Evolutionary conservation across 2,329 filamentous ascomycete species (phyloP).

Genomic region (Scedosporium dehoogii): DNA sequence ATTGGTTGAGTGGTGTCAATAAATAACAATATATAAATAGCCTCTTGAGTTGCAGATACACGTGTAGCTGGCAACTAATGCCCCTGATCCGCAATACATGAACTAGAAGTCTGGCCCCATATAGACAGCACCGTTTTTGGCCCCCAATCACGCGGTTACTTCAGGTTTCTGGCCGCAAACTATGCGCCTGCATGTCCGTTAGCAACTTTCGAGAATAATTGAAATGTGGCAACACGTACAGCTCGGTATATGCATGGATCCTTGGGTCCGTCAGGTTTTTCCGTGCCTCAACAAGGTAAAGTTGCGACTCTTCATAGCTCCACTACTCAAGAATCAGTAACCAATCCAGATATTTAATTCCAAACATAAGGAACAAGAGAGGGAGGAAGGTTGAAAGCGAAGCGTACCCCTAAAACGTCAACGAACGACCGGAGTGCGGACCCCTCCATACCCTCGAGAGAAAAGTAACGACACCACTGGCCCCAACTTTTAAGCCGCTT

Average conservation of each 20-base stretch:
- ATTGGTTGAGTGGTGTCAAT: too few relatives aligned
- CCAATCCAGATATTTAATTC: neutral
- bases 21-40: too few relatives aligned
- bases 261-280: conserved; percentile 20
- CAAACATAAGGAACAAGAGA: neutral
- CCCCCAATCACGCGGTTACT: neutral
- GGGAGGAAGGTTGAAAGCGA: neutral
- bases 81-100: too few relatives aligned
- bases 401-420: conserved; percentile 18
- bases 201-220: neutral
- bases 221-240: conserved; percentile 7
- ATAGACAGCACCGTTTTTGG: too few relatives aligned
- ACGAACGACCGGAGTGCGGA: conserved; percentile 15
- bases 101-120: too few relatives aligned
- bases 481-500: conserved; percentile 21
- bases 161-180: neutral
- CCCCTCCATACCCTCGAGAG: conserved; percentile 16
- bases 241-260: conserved; percentile 18
- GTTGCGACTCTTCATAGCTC: conserved; percentile 17
- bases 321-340: conserved; percentile 1
- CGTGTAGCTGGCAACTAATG: too few relatives aligned
- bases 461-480: conserved; percentile 16
- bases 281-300: conserved; percentile 21
- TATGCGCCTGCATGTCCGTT: neutral
- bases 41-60: too few relatives aligned